A percentile compares a stretch with the other conserved stretches of the same genome.
These are phyloP conservation scores for Lodderomyces orthopsilosis DNA, from an alignment of 1,139 yeast genomes.

Conservation along the genomic window DNA sequence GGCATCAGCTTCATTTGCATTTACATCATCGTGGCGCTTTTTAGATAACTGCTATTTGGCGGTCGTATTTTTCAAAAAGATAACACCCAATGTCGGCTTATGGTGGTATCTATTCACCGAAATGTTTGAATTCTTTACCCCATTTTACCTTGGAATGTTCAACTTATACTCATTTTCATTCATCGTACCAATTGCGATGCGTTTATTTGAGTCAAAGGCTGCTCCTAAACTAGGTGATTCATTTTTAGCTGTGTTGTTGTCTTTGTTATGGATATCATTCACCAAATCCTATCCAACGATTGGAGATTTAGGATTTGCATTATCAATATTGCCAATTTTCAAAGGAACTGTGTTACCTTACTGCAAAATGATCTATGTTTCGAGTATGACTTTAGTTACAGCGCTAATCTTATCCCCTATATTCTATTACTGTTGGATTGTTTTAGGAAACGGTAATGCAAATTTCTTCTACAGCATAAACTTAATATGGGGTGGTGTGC, in stretches of 20 bases:
- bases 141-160: conserved; percentile 81
- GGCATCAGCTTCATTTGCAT: conserved; percentile 28
- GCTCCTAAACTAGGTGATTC: conserved; percentile 40
- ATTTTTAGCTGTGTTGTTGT: conserved; percentile 61
- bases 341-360: conserved; percentile 37
- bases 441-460: conserved; percentile 90
- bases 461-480: conserved; percentile 95
- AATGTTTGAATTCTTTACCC: conserved; percentile 85
- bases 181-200: conserved; percentile 68
- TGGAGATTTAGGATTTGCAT: conserved; percentile 75
- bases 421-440: conserved; percentile 93
- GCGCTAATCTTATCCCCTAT: conserved; percentile 66
- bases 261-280: conserved; percentile 65
- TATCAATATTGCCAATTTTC: conserved; percentile 60
- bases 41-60: conserved; percentile 61
- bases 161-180: conserved; percentile 71
- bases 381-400: conserved; percentile 38
- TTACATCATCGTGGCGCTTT: conserved; percentile 45
- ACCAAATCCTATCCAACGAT: conserved; percentile 85
- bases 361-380: conserved; percentile 33
- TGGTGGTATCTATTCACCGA: conserved; percentile 99
- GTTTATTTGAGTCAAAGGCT: conserved; percentile 44
- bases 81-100: conserved; percentile 82
- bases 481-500: conserved; percentile 71
- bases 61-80: conserved; percentile 58